A percentile compares a stretch with the other conserved stretches of the same genome.
These are phyloP conservation scores for Curvularia eragrostidis DNA, from an alignment of 2,329 filamentous ascomycete species.

Conservation along the genomic window DNA sequence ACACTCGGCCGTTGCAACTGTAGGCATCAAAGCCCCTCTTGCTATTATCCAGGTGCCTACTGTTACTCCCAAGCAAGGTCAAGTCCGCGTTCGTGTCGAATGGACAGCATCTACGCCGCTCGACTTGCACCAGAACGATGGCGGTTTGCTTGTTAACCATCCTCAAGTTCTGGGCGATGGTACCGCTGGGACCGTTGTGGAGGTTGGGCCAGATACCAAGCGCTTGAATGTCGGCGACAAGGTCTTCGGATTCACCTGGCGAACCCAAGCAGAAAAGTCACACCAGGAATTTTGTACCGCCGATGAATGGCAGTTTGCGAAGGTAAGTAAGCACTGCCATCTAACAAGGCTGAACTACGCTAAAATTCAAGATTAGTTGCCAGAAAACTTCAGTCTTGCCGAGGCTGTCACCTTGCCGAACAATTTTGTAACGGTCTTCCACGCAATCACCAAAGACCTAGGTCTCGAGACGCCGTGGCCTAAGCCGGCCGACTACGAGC, in stretches of 20 bases:
- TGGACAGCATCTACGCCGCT: constrained; percentile 68
- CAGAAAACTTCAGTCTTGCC: constrained; percentile 51
- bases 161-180: constrained; percentile 62
- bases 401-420: constrained; percentile 63
- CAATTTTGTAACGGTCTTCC: constrained; percentile 66
- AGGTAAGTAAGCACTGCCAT: constrained; percentile 17
- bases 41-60: constrained; percentile 48
- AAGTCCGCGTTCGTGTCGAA: constrained; percentile 62
- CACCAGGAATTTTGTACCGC: constrained; percentile 64
- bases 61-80: constrained; percentile 45
- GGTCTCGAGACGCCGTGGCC: constrained; percentile 65
- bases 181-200: constrained; percentile 61
- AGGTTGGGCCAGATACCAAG: constrained; percentile 56
- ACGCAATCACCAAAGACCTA: constrained; percentile 61
- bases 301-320: constrained; percentile 55
- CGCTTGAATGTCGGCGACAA: constrained; percentile 60
- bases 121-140: constrained; percentile 68
- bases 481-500: constrained; percentile 53
- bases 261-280: constrained; percentile 56
- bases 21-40: constrained; percentile 47
- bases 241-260: constrained; percentile 64
- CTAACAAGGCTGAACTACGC: not conserved
- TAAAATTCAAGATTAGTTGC: constrained; percentile 44
- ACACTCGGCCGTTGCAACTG: constrained; percentile 53
- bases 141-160: constrained; percentile 60